phyloP scores from a whole-genome alignment of 495 filamentous ascomycete species.

The Penicillium parvum region DNA sequence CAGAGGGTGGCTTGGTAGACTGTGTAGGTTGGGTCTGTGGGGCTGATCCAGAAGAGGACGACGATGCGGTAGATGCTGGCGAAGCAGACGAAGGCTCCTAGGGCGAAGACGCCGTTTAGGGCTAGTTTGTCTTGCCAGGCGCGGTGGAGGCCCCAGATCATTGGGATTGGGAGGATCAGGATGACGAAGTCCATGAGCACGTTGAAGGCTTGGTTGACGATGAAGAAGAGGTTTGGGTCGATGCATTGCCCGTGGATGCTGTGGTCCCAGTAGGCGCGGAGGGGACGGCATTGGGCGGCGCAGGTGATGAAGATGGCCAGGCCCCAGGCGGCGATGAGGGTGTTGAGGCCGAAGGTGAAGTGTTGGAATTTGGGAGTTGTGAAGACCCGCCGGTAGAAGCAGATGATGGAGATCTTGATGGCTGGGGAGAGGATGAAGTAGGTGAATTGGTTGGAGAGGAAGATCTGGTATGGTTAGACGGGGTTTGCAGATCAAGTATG shows the following conservation, averaged over 20 bases:
- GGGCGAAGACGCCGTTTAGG: constrained; percentile 43
- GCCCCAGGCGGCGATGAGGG: constrained; percentile 34
- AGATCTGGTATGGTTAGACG: constrained; percentile 29
- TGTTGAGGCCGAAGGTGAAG: constrained; percentile 27
- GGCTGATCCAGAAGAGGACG: constrained; percentile 52
- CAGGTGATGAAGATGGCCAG: constrained; percentile 35
- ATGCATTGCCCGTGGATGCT: constrained; percentile 33
- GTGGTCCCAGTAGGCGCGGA: constrained; percentile 40
- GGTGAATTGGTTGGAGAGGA: constrained; percentile 43
- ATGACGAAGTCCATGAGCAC: constrained; percentile 43
- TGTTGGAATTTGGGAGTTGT: constrained; percentile 34
- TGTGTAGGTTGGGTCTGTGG: constrained; percentile 41
- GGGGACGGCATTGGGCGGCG: constrained; percentile 39
- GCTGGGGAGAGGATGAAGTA: constrained; percentile 40
- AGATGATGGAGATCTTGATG: constrained; percentile 44
- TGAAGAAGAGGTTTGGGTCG: constrained; percentile 33
- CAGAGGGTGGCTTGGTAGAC: constrained; percentile 51
- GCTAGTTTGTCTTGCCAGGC: constrained; percentile 43
- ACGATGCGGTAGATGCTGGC: constrained; percentile 51
- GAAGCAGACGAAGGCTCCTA: constrained; percentile 47
- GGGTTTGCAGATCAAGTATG: background rate
- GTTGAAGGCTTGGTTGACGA: constrained; percentile 44
- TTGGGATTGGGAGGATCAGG: constrained; percentile 35
- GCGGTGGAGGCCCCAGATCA: constrained; percentile 44
- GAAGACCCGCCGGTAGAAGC: constrained; percentile 47